Base-by-base conservation (phyloP, 1,284 basidiomycete species). In the Trichosporon coremiiforme region DNA sequence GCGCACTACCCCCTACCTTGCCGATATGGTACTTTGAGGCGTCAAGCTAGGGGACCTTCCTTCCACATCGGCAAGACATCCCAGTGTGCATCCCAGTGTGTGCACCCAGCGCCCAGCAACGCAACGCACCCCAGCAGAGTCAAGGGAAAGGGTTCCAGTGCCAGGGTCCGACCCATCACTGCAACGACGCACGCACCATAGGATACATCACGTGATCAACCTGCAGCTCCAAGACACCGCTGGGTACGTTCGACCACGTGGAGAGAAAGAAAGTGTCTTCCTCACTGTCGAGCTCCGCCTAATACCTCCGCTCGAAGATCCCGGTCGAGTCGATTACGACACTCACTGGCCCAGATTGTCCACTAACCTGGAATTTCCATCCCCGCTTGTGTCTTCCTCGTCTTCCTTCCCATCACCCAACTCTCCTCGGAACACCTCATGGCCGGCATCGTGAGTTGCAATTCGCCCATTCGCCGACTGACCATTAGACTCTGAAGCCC, bases 401-500 rank as follows among this genome's bases (percentile, higher is more conserved):
- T 53, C 47, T 53, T 53, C 47, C 47, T 22, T 35, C 50, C 35
- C 38, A 62, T 65, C 64, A 55, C 41, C 38, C 1, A 45, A 36
- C 13, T 31, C 17, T 35, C 2, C 25, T 35, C 68, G 65, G 2
- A 65, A 78, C 73, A 73, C 53, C 70, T 25, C 10, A 53, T 66
- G 65, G 45, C 65, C 45, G 47, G 33, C 45, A 35, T 66, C 7
- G 65, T 53, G 4, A 35, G 65, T 47, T 47, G 4, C 29, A 35
- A 0, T 35, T 15, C 15, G 6, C 7, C 7, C 29, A 2, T 6
- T n/a, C n/a, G n/a, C n/a, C 7, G 7, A 31, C 31, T 22, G 13
- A 66, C 36, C 2, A 55, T 7, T 66, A 73, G 70, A 68, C 67
- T 0, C 55, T 72, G 29, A 62, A 75, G 55, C 70, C 78, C 5